Base-by-base conservation (phyloP, 805 yeast genomes). In the Myxozyma geophila region DNA sequence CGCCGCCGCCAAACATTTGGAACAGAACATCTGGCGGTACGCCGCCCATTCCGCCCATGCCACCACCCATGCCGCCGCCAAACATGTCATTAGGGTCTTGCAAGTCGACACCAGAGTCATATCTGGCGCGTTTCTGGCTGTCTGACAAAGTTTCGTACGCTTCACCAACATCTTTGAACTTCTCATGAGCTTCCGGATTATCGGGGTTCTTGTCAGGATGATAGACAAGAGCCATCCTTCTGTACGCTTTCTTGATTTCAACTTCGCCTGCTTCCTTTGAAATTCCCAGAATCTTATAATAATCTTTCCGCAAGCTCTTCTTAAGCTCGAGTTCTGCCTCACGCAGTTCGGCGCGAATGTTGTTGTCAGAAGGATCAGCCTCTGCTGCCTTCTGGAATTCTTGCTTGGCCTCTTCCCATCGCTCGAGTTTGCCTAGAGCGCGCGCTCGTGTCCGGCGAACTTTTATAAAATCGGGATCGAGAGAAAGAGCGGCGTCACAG, bases 71-170 rank as follows among this genome's bases (percentile, higher is more conserved):
- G 68, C 89, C 89, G 52, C 73, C 75, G 28, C 85, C 86, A 40
- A 83, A 82, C 63, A 85, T 86, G 70, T 87, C 87, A 87, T 73
- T 90, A 17, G 74, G 76, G 53, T 73, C 78, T 54, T 78, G 75
- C n/a, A 77, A 70, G 74, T 89, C 92, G 76, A 96, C 97, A 71
- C 89, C 93, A 65, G 87, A 86, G 77, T 95, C 98, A 74, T 92
- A 93, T 4, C 89, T 73, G 23, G 88, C 89, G 79, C 98, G 88
- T 82, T 92, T 93, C 74, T 92, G 89, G 19, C 88, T 82, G 75
- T 92, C 98, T 10, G 90, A 83, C 66, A 93, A 81, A 15, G 91
- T 81, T 78, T 93, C 98, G 75, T 93, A 85, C 10, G 98, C 98
- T 62, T 84, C 84, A 23, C 96, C 86, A 72, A 91, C 84, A 76